Percentiles rank a stretch among this genome's conserved stretches.
phyloP scores from a whole-genome alignment of 2,329 filamentous ascomycete species.

The Fusarium miscanthi region DNA sequence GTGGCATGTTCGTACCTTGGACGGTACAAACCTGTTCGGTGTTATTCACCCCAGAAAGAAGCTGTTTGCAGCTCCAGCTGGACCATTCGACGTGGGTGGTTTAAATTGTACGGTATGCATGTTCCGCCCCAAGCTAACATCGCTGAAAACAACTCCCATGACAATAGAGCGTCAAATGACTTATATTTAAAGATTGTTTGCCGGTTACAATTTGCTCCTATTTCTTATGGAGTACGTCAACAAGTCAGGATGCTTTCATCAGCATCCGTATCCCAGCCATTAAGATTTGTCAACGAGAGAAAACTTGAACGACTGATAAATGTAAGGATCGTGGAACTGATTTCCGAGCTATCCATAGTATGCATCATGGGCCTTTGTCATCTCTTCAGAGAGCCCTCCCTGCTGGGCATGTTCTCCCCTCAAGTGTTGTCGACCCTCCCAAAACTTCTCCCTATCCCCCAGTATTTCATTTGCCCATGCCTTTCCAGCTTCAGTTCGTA shows the following conservation, averaged over 20 bases:
- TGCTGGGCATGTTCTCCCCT: conserved; percentile 58
- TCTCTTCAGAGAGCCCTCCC: conserved; percentile 51
- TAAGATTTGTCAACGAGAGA: no score
- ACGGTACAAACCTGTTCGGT: neutral
- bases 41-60: neutral
- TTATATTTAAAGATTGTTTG: neutral
- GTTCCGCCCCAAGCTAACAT: neutral
- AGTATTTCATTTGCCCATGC: conserved; percentile 82
- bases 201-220: neutral
- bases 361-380: conserved; percentile 29
- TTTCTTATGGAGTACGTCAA: neutral
- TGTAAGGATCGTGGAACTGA: neutral
- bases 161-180: neutral
- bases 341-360: conserved; percentile 24
- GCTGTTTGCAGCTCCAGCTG: neutral
- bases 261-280: neutral
- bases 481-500: conserved; percentile 81
- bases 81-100: neutral
- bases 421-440: conserved; percentile 64
- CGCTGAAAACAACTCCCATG: neutral
- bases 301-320: neutral
- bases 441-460: conserved; percentile 78
- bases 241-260: neutral
- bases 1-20: neutral
- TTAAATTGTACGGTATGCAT: neutral